A percentile compares a stretch with the other conserved stretches of the same genome.
Conservation (phyloP, 257 asterid species). For the Fraxinus quadrangulata region DNA sequence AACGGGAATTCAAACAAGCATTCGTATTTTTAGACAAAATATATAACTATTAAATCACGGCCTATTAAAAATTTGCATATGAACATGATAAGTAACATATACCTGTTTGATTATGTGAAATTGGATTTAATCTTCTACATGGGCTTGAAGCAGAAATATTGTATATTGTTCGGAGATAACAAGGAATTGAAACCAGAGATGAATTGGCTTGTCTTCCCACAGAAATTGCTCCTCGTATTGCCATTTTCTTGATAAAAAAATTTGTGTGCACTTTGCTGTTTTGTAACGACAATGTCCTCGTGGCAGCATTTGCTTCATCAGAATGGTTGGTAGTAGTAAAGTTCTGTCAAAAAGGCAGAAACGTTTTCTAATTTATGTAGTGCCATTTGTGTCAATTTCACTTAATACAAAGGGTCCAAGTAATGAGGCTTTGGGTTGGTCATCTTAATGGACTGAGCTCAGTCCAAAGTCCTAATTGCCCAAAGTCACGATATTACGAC, state of each 20-base stretch:
- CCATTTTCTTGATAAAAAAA: conserved; percentile 33
- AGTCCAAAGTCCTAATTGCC: not conserved
- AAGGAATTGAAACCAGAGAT: conserved; percentile 34
- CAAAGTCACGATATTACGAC: not conserved
- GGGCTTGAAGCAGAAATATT: conserved; percentile 34
- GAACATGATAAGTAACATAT: not conserved
- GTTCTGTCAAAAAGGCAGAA: no score
- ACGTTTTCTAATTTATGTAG: not conserved
- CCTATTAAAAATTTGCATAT: not conserved
- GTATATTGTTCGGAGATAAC: conserved; percentile 31
- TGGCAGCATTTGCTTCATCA: conserved; percentile 46
- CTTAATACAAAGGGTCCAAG: not conserved
- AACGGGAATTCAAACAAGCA: not conserved
- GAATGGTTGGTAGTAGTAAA: conserved; percentile 17
- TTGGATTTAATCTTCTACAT: conserved; percentile 27
- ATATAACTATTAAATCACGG: not conserved
- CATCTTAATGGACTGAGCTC: not conserved
- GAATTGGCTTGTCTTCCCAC: conserved; percentile 46
- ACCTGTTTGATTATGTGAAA: conserved; percentile 44
- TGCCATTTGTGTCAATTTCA: not conserved
- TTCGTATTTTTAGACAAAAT: not conserved
- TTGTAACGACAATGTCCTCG: conserved; percentile 33
- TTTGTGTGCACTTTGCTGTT: not conserved
- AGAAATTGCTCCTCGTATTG: conserved; percentile 50
- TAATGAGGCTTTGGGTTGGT: not conserved